These are phyloP conservation scores for Skeletonema potamos DNA, from an alignment of 108 stramenopile species.

Conservation along the genomic window DNA sequence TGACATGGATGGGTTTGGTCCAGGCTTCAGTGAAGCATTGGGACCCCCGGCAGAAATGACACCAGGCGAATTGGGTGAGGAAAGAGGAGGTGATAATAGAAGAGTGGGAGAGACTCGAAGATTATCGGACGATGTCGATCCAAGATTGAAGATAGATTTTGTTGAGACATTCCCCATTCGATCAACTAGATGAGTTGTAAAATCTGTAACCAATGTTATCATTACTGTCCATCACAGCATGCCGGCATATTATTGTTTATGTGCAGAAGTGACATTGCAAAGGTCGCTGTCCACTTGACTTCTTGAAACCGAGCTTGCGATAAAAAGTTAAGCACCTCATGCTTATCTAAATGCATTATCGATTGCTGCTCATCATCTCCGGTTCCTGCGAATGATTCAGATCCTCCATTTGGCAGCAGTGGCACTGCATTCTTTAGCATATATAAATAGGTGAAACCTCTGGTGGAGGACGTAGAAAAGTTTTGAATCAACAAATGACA, in stretches of 20 bases:
- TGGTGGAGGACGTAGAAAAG: too few species aligned
- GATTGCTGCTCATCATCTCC: slow-evolving; percentile 60
- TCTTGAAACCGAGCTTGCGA: slow-evolving; percentile 59
- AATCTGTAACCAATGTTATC: not conserved
- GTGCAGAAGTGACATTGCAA: slow-evolving; percentile 55
- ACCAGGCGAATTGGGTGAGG: slow-evolving; percentile 50
- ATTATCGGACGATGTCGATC: slow-evolving; percentile 59
- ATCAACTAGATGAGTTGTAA: not conserved
- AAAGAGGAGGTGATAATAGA: not conserved
- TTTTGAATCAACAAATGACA: too few species aligned
- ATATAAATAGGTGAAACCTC: slow-evolving; percentile 58
- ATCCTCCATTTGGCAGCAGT: slow-evolving; percentile 34
- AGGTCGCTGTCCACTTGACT: slow-evolving; percentile 70
- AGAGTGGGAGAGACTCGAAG: slow-evolving; percentile 20
- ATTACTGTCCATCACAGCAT: slow-evolving; percentile 13
- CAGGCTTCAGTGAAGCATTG: slow-evolving; percentile 57
- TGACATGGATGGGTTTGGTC: slow-evolving; percentile 75
- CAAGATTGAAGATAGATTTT: slow-evolving; percentile 62
- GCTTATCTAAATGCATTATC: slow-evolving; percentile 24
- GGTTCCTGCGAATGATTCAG: slow-evolving; percentile 15
- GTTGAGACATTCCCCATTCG: slow-evolving; percentile 58
- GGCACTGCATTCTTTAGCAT: slow-evolving; percentile 58
- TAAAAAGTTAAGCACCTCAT: slow-evolving; percentile 36
- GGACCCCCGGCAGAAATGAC: slow-evolving; percentile 75
- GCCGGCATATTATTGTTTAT: slow-evolving; percentile 27